phyloP scores from a whole-genome alignment of 1,284 basidiomycete genomes.

The Pascua guehoae region DNA sequence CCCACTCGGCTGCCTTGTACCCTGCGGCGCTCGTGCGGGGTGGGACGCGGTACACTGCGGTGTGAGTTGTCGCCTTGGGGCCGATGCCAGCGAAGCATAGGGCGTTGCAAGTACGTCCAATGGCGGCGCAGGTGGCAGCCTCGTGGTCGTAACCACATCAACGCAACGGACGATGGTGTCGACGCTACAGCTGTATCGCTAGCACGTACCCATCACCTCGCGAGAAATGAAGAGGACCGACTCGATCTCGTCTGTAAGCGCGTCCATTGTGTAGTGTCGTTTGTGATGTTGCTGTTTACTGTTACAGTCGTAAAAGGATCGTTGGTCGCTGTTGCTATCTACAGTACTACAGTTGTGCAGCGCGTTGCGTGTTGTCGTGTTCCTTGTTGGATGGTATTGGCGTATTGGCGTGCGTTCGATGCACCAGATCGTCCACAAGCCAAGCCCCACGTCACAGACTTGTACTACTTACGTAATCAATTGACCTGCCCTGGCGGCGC shows the following conservation, averaged over 20 bases:
- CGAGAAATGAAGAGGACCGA: conserved; percentile 47
- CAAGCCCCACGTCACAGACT: no score
- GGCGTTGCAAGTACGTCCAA: no score
- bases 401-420: no score
- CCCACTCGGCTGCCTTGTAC: conserved; percentile 50
- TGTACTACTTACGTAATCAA: background rate
- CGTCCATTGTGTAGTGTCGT: conserved; percentile 26
- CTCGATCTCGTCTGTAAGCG: conserved; percentile 46
- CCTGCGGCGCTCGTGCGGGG: conserved; percentile 46
- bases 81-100: no score
- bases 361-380: no score
- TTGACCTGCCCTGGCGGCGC: no score
- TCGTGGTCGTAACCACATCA: no score
- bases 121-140: no score
- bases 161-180: no score
- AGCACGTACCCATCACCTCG: conserved; percentile 48
- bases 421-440: no score
- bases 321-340: background rate
- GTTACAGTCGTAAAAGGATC: background rate
- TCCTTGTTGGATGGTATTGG: no score
- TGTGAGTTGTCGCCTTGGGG: background rate
- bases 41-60: conserved; percentile 49
- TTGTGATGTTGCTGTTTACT: background rate
- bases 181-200: no score
- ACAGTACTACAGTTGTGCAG: background rate